Conservation (phyloP, 2,329 filamentous ascomycete species). For the Fusarium citri region DNA sequence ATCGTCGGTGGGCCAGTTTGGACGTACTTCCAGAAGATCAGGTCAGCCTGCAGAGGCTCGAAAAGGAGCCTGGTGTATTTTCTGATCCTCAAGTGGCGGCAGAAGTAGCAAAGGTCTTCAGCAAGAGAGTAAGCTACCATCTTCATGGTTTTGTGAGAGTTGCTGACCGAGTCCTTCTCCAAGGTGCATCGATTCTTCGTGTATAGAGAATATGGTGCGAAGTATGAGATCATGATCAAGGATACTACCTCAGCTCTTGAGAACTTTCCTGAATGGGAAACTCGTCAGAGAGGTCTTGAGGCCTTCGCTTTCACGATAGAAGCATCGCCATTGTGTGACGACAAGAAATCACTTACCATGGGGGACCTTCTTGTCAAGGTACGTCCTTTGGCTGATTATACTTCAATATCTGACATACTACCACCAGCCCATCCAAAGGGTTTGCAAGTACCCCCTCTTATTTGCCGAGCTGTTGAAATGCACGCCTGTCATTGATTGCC, state of each 20-base stretch:
- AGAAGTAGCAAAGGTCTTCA: constrained; percentile 71
- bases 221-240: constrained; percentile 86
- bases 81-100: constrained; percentile 70
- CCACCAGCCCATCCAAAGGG: constrained; percentile 84
- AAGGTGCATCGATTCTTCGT: constrained; percentile 85
- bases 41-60: constrained; percentile 55
- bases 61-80: constrained; percentile 62
- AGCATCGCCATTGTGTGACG: constrained; percentile 70
- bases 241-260: constrained; percentile 78
- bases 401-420: constrained; percentile 1
- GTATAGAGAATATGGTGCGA: constrained; percentile 92
- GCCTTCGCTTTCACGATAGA: constrained; percentile 80
- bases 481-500: constrained; percentile 87
- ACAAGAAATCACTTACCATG: constrained; percentile 82
- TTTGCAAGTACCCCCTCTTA: constrained; percentile 90
- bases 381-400: constrained; percentile 2
- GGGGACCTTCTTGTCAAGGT: constrained; percentile 93
- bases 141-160: neutral
- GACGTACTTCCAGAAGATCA: constrained; percentile 59
- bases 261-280: constrained; percentile 77
- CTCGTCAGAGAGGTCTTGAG: constrained; percentile 88
- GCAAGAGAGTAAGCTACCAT: constrained; percentile 61
- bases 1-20: constrained; percentile 62
- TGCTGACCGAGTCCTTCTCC: neutral
- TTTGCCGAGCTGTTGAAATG: constrained; percentile 85